phyloP scores from a whole-genome alignment of 805 yeast species.

The Diddensiella transvaalensis region DNA sequence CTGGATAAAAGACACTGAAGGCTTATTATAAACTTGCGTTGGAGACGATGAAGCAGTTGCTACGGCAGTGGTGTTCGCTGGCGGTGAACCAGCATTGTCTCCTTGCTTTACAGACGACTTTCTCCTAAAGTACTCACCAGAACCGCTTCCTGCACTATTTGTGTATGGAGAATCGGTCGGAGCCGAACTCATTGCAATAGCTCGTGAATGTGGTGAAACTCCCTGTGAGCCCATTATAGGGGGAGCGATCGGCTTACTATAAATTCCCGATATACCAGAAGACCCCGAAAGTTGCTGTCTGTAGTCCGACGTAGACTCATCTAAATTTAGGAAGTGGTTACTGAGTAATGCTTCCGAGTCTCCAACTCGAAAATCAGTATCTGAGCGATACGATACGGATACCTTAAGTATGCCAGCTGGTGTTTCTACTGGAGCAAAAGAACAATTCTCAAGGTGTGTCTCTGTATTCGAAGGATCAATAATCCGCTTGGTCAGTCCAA shows the following conservation, averaged over 20 bases:
- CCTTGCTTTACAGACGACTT: conserved; percentile 1
- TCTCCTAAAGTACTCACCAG: conserved; percentile 3
- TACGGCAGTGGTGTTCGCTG: background rate
- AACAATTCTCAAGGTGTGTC: conserved; percentile 48
- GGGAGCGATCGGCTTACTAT: background rate
- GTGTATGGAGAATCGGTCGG: conserved; percentile 10
- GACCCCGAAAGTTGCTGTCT: background rate
- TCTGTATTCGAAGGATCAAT: conserved; percentile 16
- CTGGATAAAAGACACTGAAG: conserved; percentile 43
- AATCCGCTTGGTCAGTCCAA: conserved; percentile 70
- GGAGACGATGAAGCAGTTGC: background rate
- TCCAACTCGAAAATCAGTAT: conserved; percentile 61
- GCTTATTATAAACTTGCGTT: conserved; percentile 13
- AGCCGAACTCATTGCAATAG: background rate
- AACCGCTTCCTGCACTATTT: conserved; percentile 1
- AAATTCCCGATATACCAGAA: background rate
- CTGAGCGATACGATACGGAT: conserved; percentile 75
- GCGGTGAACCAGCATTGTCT: background rate
- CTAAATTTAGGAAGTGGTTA: conserved; percentile 51
- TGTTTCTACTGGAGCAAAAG: conserved; percentile 68
- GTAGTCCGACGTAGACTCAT: conserved; percentile 26
- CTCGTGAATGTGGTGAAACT: background rate
- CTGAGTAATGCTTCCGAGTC: conserved; percentile 65
- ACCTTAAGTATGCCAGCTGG: conserved; percentile 69
- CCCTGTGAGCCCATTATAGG: background rate